These are phyloP conservation scores for Ophiorrhiza pumila DNA, from an alignment of 257 asterid species.

Conservation along the genomic window DNA sequence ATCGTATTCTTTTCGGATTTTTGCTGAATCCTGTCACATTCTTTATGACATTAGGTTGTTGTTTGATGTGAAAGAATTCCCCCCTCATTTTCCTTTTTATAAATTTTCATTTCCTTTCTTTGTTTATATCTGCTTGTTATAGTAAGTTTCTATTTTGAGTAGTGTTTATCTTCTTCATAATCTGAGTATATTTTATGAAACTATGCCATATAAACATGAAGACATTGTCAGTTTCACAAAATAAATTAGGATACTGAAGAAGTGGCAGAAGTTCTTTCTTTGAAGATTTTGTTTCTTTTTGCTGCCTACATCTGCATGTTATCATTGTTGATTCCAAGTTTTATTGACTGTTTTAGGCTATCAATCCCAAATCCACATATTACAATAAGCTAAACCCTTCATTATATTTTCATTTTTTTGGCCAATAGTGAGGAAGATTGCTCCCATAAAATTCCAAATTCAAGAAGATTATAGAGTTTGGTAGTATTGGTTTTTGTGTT, in stretches of 20 bases:
- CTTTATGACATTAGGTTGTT: neutral
- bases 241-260: too few species aligned
- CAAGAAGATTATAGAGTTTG: slow-evolving; percentile 2
- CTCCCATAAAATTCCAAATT: slow-evolving; percentile 10
- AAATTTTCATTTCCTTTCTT: neutral
- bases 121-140: neutral
- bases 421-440: neutral
- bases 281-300: neutral
- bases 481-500: neutral
- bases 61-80: neutral
- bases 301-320: neutral
- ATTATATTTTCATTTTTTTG: neutral
- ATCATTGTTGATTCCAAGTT: neutral
- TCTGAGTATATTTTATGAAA: too few species aligned
- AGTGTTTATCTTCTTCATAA: too few species aligned
- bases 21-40: slow-evolving; percentile 5
- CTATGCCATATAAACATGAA: too few species aligned
- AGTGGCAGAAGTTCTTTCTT: neutral
- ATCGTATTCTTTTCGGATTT: slow-evolving; percentile 5
- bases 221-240: too few species aligned
- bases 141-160: neutral
- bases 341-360: neutral
- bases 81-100: neutral
- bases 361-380: neutral
- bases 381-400: neutral